Conservation (phyloP, 305 asterid genomes). For the Striga hermonthica region DNA sequence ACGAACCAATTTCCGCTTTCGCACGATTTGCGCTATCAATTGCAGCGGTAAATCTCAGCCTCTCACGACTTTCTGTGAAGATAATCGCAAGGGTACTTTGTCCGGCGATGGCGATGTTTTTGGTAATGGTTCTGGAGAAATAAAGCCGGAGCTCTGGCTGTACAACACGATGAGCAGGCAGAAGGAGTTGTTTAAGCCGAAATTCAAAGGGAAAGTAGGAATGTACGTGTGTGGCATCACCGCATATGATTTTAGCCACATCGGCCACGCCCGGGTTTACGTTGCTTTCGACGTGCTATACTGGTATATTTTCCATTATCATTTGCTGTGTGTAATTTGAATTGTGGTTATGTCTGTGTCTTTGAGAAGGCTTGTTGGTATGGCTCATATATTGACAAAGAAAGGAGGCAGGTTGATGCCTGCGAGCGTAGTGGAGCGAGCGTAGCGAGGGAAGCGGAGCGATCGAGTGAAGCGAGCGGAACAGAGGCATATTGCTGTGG, state of each 20-base stretch:
- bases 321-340: constrained; percentile 5
- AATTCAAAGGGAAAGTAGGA: constrained; percentile 71
- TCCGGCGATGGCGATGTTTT: not conserved
- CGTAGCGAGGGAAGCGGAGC: no score
- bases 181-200: constrained; percentile 80
- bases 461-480: no score
- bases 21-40: constrained; percentile 27
- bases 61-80: constrained; percentile 28
- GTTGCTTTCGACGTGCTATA: constrained; percentile 82
- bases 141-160: constrained; percentile 61
- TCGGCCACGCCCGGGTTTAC: constrained; percentile 96
- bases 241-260: constrained; percentile 96
- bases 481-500: no score
- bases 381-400: no score
- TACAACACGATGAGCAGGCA: constrained; percentile 80
- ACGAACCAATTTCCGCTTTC: constrained; percentile 30
- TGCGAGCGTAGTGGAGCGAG: no score
- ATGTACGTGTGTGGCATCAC: constrained; percentile 98
- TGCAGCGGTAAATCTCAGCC: constrained; percentile 27
- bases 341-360: constrained; percentile 5
- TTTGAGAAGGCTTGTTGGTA: no score
- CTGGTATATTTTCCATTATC: constrained; percentile 44
- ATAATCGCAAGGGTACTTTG: not conserved
- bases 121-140: constrained; percentile 7
- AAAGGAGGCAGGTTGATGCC: constrained; percentile 18